A percentile compares a stretch with the other conserved stretches of the same genome.
phyloP scores from a whole-genome alignment of 1,284 basidiomycete genomes.

The Leccinum laetum region DNA sequence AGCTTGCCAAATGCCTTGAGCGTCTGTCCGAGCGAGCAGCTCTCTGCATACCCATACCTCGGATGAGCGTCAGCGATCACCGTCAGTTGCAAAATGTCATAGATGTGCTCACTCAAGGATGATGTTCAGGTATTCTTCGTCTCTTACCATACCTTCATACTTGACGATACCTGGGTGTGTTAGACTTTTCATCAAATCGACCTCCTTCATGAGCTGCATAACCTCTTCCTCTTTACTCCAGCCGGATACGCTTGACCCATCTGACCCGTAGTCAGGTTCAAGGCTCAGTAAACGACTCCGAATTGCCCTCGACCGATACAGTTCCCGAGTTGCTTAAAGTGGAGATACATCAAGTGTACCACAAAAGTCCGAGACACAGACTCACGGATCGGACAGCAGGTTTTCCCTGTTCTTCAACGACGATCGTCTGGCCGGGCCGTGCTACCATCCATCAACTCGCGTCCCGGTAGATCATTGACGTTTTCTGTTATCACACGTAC shows the following conservation, averaged over 20 bases:
- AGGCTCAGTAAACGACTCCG: constrained; percentile 91
- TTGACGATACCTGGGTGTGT: constrained; percentile 94
- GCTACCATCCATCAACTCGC: constrained; percentile 62
- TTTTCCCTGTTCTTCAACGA: constrained; percentile 83
- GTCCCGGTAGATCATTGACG: constrained; percentile 62
- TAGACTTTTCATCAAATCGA: constrained; percentile 86
- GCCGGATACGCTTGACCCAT: constrained; percentile 93
- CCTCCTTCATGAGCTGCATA: constrained; percentile 86
- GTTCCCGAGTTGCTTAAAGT: constrained; percentile 85
- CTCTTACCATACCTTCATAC: constrained; percentile 94
- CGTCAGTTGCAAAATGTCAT: constrained; percentile 12
- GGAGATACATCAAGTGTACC: constrained; percentile 11
- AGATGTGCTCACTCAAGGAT: constrained; percentile 77
- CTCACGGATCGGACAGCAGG: constrained; percentile 83
- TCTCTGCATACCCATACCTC: constrained; percentile 93
- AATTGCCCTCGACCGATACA: constrained; percentile 97
- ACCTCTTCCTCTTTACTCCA: constrained; percentile 86
- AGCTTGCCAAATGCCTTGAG: constrained; percentile 91
- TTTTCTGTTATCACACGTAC: constrained; percentile 51
- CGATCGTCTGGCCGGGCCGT: constrained; percentile 73
- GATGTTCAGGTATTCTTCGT: constrained; percentile 85
- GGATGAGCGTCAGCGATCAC: constrained; percentile 14
- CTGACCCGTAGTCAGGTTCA: constrained; percentile 90
- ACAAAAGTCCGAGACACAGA: constrained; percentile 18
- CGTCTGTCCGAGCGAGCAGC: constrained; percentile 89